Evolutionary conservation across 495 filamentous ascomycete species (phyloP), one percentile per base, ranked within the genome.

Genomic region (Aspergillus funiculosus): DNA sequence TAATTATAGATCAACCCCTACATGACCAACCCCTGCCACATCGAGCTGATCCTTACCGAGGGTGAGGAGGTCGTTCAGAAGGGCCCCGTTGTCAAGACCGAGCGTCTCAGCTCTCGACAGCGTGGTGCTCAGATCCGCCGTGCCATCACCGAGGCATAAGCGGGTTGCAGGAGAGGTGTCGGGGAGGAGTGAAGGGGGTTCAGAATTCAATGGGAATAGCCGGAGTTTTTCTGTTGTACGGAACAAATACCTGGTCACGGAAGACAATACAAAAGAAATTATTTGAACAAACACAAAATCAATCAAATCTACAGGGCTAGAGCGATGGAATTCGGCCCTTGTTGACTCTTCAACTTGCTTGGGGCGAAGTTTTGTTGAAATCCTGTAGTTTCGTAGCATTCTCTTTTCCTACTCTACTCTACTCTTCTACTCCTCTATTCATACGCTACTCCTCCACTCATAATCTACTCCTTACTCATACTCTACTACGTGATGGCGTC

Each of bases 21-120:
- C 80, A 96, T 97, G 94, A 95, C 88, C 46, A 94, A 95, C 80
- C 92, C 92, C 51, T 99, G 89, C 83, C 92, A 99, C 79, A 92
- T 99, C 73, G 92, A 99, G 77, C 75, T 97, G 48, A 97, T 99
- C 83, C 82, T 99, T 56, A 95, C 94, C 61, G 94, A 99, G 78
- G 87, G 78, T 61, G 92, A 99, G 78, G 63, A 69, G 54, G 77
- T 85, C 52, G 83, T 95, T 51, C 79, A 88, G 73, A 96, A 96
- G 79, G 80, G 77, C 28, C 52, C 69, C 29, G 75, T 80, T 56
- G 76, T 75, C 41, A 72, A 77, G 55, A 75, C 78, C 50, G 77
- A 85, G 54, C 82, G 80, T 60, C 73, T 98, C 60, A 86, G 67
- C 76, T 84, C 86, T 45, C 83, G 89, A 71, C 92, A 96, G 80